Evolutionary conservation across 208 protist species (phyloP).

Genomic region (Acanthamoeba healyi): DNA sequence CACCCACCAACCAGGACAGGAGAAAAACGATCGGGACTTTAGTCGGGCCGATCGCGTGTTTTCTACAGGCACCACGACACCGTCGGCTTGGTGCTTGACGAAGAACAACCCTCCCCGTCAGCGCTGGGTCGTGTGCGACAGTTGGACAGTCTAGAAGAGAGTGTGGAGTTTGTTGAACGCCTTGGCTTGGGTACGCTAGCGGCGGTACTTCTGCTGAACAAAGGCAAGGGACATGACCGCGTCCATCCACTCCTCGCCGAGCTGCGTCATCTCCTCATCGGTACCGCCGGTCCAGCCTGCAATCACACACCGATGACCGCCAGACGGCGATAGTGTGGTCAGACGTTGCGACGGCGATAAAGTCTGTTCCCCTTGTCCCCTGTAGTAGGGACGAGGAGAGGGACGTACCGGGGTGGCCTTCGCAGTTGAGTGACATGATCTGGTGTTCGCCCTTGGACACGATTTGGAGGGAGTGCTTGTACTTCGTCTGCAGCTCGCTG

Average conservation of each 20-base stretch:
- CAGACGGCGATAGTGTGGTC: too few species aligned
- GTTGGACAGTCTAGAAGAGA: too few species aligned
- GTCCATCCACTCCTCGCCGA: slow-evolving; percentile 48
- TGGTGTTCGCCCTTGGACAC: slow-evolving; percentile 56
- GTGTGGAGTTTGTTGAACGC: too few species aligned
- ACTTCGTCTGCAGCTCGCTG: slow-evolving; percentile 60
- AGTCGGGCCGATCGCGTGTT: too few species aligned
- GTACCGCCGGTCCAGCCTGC: not conserved
- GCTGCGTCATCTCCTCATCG: not conserved
- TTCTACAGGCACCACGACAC: too few species aligned
- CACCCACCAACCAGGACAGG: not conserved
- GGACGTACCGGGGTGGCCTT: not conserved
- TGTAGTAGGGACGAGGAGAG: not conserved
- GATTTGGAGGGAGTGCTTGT: slow-evolving; percentile 27
- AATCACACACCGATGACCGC: too few species aligned
- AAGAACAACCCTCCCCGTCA: not conserved
- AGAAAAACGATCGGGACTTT: too few species aligned
- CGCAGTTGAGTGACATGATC: not conserved
- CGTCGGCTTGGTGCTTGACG: too few species aligned
- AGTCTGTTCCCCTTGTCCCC: too few species aligned
- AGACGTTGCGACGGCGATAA: too few species aligned
- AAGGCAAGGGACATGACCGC: slow-evolving; percentile 50
- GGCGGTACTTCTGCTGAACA: slow-evolving; percentile 60
- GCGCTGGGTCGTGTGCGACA: too few species aligned
- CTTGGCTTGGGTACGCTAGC: not conserved